phyloP scores from a whole-genome alignment of 2,329 filamentous ascomycete species.

The Colletotrichum sojae region DNA sequence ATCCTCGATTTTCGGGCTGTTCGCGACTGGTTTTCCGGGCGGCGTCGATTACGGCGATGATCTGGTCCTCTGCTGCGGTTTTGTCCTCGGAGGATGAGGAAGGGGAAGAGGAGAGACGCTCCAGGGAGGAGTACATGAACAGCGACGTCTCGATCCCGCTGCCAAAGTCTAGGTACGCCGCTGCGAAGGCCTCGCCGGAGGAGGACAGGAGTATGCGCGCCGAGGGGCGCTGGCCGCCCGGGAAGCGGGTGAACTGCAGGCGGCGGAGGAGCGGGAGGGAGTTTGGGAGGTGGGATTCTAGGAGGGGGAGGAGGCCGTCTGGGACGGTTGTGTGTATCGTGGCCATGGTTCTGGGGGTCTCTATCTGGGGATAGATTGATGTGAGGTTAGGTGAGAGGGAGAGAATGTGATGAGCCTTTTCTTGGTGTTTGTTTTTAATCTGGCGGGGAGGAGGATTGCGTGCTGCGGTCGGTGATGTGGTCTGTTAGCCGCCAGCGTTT shows the following conservation, averaged over 20 bases:
- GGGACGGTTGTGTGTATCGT: conserved; percentile 50
- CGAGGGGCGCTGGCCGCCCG: conserved; percentile 57
- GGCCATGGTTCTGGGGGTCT: conserved; percentile 23
- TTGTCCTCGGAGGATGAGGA: conserved; percentile 38
- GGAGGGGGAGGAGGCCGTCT: conserved; percentile 58
- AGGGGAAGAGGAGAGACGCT: conserved; percentile 47
- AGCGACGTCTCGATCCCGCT: conserved; percentile 74
- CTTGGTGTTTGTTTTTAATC: too few relatives aligned
- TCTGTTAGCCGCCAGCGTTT: background rate
- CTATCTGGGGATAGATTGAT: too few relatives aligned
- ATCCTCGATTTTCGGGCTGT: conserved; percentile 42
- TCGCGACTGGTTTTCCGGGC: conserved; percentile 47
- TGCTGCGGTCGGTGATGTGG: background rate
- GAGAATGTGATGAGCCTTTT: too few relatives aligned
- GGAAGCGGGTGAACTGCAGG: conserved; percentile 68
- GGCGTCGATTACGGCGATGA: conserved; percentile 50
- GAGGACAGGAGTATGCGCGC: conserved; percentile 58
- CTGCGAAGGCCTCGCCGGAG: conserved; percentile 59
- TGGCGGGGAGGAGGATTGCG: background rate
- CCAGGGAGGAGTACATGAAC: conserved; percentile 72
- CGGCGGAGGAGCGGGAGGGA: conserved; percentile 74
- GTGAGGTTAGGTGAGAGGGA: too few relatives aligned
- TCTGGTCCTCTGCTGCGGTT: conserved; percentile 50
- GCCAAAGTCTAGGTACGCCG: conserved; percentile 73
- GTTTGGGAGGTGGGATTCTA: conserved; percentile 67